Evolutionary conservation across 2,329 filamentous ascomycete genomes (phyloP).

Genomic region (Arthrobotrys iridis): DNA sequence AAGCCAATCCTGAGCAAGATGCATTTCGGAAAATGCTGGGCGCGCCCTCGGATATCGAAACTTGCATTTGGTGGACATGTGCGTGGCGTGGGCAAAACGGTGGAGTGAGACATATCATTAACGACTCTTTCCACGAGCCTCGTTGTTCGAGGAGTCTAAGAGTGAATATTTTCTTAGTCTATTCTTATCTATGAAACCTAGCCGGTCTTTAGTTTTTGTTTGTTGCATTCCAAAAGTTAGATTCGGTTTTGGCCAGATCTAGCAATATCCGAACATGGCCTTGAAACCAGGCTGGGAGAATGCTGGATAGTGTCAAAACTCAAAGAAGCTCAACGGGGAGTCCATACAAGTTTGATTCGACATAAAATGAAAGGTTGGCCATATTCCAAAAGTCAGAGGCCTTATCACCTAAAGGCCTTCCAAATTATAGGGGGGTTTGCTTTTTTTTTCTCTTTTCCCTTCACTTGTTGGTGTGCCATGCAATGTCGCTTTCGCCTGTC

Average conservation of each 20-base stretch:
- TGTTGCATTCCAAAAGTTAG: slow-evolving; percentile 17
- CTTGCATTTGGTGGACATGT: slow-evolving; percentile 4
- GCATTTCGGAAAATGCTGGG: slow-evolving; percentile 43
- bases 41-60: slow-evolving; percentile 38
- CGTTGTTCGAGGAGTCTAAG: background rate
- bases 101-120: slow-evolving; percentile 42
- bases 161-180: background rate
- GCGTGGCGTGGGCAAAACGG: too few species aligned
- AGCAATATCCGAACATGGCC: background rate
- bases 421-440: slow-evolving; percentile 49
- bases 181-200: slow-evolving; percentile 43
- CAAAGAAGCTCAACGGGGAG: background rate
- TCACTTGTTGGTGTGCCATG: slow-evolving; percentile 34
- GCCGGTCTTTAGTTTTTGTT: background rate
- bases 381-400: background rate
- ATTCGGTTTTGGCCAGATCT: slow-evolving; percentile 10
- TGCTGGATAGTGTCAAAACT: background rate
- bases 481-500: slow-evolving; percentile 36
- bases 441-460: too few species aligned
- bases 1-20: slow-evolving; percentile 20
- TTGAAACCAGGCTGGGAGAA: background rate
- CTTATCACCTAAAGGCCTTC: slow-evolving; percentile 44
- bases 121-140: slow-evolving; percentile 27
- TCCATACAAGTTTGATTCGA: background rate
- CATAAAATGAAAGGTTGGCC: background rate